These are phyloP conservation scores for Verticillium isaacii DNA, from an alignment of 2,329 filamentous ascomycete species.

Conservation along the genomic window DNA sequence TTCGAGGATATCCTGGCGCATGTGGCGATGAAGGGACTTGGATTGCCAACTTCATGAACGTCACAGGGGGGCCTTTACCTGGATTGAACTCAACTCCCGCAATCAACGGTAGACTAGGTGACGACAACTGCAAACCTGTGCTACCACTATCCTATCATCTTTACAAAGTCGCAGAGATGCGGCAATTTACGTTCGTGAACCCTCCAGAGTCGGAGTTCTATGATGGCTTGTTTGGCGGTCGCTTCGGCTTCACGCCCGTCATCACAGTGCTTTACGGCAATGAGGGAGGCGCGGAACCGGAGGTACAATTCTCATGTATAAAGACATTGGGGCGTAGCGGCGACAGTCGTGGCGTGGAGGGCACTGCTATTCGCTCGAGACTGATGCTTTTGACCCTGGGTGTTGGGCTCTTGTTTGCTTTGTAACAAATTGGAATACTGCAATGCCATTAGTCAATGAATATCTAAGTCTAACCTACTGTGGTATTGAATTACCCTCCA, in stretches of 20 bases:
- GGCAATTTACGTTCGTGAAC: conserved; percentile 1
- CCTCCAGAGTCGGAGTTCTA: neutral
- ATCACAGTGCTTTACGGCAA: neutral
- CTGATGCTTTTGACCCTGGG: no score
- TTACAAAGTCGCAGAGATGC: conserved; percentile 3
- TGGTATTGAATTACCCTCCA: no score
- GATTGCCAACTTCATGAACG: conserved; percentile 6
- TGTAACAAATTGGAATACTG: no score
- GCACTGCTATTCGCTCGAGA: no score
- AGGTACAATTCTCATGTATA: no score
- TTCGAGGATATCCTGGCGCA: neutral
- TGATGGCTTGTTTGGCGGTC: neutral
- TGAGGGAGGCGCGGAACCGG: neutral
- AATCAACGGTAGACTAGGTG: neutral
- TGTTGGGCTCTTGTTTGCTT: no score
- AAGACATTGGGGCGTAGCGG: no score
- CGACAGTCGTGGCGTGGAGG: no score
- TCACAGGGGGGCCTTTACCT: conserved; percentile 1
- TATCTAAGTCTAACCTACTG: no score
- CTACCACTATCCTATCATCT: neutral
- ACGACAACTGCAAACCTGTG: neutral
- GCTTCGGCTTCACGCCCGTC: neutral
- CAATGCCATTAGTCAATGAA: no score
- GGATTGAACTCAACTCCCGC: neutral
- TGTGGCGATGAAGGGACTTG: conserved; percentile 2